Evolutionary conservation across 495 filamentous ascomycete genomes (phyloP).

Genomic region (Copromyces sp.): DNA sequence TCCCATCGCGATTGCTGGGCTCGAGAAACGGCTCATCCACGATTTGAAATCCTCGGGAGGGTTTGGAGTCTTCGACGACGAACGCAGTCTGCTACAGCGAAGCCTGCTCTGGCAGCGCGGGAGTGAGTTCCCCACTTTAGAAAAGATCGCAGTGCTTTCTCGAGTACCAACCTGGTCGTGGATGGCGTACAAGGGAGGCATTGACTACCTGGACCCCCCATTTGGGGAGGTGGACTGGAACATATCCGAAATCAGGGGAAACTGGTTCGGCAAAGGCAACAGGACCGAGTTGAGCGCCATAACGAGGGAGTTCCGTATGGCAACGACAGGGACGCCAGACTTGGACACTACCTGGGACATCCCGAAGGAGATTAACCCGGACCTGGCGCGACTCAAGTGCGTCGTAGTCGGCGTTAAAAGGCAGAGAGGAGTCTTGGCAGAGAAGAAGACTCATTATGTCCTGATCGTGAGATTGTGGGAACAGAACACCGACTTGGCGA

Average conservation of each 20-base stretch:
- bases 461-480: not conserved
- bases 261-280: not conserved
- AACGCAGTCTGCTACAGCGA: constrained; percentile 6
- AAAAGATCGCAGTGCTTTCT: not conserved
- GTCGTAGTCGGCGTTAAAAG: not conserved
- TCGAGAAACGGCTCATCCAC: constrained; percentile 19
- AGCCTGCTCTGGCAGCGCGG: constrained; percentile 17
- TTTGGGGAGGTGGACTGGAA: constrained; percentile 15
- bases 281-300: not conserved
- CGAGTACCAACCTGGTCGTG: constrained; percentile 17
- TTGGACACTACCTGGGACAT: not conserved
- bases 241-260: not conserved
- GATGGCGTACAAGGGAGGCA: constrained; percentile 21
- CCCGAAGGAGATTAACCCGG: not conserved
- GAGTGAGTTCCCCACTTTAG: not conserved
- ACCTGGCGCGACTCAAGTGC: not conserved
- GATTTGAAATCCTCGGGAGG: constrained; percentile 13
- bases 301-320: not conserved
- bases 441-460: not conserved
- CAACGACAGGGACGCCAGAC: not conserved
- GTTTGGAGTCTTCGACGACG: constrained; percentile 16
- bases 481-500: not conserved
- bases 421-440: not conserved
- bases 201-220: constrained; percentile 13
- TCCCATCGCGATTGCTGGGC: constrained; percentile 20